Base-by-base conservation (phyloP, 2,329 filamentous ascomycete genomes). In the Hymenoscyphus albidus region DNA sequence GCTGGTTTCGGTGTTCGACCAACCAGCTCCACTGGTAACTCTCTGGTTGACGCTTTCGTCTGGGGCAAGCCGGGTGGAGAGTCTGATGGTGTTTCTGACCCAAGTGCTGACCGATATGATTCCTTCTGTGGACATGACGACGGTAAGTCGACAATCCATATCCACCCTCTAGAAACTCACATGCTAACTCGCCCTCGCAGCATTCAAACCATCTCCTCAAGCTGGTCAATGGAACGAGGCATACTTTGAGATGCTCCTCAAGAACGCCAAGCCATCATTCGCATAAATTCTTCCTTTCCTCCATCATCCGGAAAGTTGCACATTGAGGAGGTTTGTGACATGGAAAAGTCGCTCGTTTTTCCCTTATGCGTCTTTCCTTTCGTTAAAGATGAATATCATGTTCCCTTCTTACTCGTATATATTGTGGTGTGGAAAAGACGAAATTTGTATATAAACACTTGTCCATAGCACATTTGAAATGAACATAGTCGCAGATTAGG, bases 111-210 rank as follows among this genome's bases (percentile, higher is more conserved):
- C 16, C 78, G 82, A 58, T 85, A 82, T 71, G 82, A 85, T 71
- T 75, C 75, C 35, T 77, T 81, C 74, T 84, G 82, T 62, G 80
- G 82, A 51, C 72, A 76, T 31, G 68, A 70, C n/a, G 78, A 80
- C 74, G 75, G 86, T 4, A 76, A 88, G 59, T 74, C 82, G 74
- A 27, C n/a, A 54, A 27, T 86, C 86, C 1, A 85, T 87, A 1
- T 86, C 87, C 32, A 55, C 14, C 22, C 16, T 13, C 14, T 27
- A 3, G 5, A 13, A 13, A 18, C 3, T 55, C 51, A 35, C 12
- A 31, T 62, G 31, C 58, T 65, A 56, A 64, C 16, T 44, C 27
- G 10, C 38, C 51, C 39, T 40, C 31, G 32, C 55, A 69, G 75
- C 77, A 59, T 76, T 71, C 75, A 72, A 77, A 72, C 79, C 78